phyloP scores from a whole-genome alignment of 176 grass and related monocot species.

The Cocos nucifera region DNA sequence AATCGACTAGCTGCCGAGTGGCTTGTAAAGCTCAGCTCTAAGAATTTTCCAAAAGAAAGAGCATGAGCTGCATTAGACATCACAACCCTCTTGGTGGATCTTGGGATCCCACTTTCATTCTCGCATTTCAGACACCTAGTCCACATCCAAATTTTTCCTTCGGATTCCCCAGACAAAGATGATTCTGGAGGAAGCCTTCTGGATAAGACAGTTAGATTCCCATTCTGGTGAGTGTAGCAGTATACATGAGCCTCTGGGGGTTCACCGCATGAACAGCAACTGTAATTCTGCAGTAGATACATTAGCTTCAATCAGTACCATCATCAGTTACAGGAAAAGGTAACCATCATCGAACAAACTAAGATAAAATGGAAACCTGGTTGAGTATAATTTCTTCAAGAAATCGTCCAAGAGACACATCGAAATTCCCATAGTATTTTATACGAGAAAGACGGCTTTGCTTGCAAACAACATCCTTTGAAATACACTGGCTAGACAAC shows the following conservation, averaged over 20 bases:
- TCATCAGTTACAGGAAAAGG: constrained; percentile 5
- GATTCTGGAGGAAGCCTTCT: constrained; percentile 34
- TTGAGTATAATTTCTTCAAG: constrained; percentile 61
- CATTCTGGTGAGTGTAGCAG: constrained; percentile 71
- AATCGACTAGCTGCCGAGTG: constrained; percentile 67
- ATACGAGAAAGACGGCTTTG: constrained; percentile 60
- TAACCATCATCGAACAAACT: neutral
- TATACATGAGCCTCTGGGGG: constrained; percentile 74
- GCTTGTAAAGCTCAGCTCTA: constrained; percentile 89
- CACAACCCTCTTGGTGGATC: constrained; percentile 44
- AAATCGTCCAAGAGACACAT: constrained; percentile 70
- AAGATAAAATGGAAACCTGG: constrained; percentile 31
- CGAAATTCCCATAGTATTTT: constrained; percentile 78
- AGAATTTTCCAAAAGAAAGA: constrained; percentile 90
- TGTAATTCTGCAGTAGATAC: constrained; percentile 44
- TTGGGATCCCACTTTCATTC: constrained; percentile 39
- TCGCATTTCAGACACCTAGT: constrained; percentile 79
- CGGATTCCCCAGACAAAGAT: constrained; percentile 49
- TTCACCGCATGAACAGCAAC: constrained; percentile 75
- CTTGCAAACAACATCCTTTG: constrained; percentile 47
- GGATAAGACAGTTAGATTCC: constrained; percentile 64
- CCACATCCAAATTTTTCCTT: constrained; percentile 97
- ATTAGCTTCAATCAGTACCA: constrained; percentile 12
- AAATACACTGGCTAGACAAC: constrained; percentile 58
- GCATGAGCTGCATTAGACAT: constrained; percentile 58